A percentile compares a stretch with the other conserved stretches of the same genome.
phyloP scores from a whole-genome alignment of 2,329 filamentous ascomycete genomes.

The Alternaria sp. region DNA sequence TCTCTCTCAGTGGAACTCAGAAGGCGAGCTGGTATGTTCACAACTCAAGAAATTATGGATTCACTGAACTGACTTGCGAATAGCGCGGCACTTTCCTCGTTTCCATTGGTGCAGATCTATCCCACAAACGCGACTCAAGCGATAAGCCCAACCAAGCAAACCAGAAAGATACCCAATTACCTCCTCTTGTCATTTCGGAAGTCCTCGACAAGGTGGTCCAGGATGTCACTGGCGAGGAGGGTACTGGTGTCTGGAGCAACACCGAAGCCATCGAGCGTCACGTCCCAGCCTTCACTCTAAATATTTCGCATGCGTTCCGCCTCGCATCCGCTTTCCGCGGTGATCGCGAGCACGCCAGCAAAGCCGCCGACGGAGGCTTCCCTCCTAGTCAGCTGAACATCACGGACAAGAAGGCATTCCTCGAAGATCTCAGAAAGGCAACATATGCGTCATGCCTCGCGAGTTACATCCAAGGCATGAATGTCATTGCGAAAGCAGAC shows the following conservation, averaged over 20 bases:
- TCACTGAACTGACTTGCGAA: conserved; percentile 1
- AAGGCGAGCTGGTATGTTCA: conserved; percentile 60
- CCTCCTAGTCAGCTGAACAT: conserved; percentile 47
- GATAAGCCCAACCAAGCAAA: conserved; percentile 21
- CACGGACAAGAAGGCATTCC: conserved; percentile 52
- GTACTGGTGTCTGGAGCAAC: conserved; percentile 71
- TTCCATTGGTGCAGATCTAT: conserved; percentile 68
- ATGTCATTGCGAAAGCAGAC: conserved; percentile 67
- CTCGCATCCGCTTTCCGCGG: conserved; percentile 67
- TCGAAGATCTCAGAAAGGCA: conserved; percentile 66
- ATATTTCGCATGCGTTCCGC: conserved; percentile 67
- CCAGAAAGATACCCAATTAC: conserved; percentile 5
- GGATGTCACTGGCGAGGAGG: conserved; percentile 70
- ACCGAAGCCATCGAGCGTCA: conserved; percentile 68
- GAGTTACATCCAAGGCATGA: conserved; percentile 70
- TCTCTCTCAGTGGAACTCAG: conserved; percentile 66
- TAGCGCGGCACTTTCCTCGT: conserved; percentile 66
- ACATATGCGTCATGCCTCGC: conserved; percentile 68
- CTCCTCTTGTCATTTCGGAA: conserved; percentile 62
- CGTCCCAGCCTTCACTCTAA: conserved; percentile 69
- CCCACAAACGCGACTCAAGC: conserved; percentile 55
- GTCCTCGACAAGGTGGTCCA: conserved; percentile 76
- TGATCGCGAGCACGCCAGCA: conserved; percentile 60
- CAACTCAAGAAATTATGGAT: not conserved
- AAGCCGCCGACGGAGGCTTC: conserved; percentile 53